Evolutionary conservation across 179 eudicot species (phyloP).

Genomic region (Actinidia polygama): DNA sequence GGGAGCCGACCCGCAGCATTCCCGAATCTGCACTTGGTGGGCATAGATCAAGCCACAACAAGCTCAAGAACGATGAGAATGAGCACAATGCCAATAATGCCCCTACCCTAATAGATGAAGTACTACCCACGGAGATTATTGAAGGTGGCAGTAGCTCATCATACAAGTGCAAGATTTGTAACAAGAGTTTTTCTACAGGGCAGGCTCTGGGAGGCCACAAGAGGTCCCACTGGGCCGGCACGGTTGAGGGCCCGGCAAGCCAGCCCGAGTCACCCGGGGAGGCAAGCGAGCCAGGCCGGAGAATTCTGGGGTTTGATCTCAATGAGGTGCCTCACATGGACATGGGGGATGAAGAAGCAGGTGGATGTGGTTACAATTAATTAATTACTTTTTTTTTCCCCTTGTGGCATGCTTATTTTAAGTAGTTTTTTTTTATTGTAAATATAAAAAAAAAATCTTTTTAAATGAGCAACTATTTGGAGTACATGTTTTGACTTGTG

Average conservation of each 20-base stretch:
- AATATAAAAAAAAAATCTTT: no score
- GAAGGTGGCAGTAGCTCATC: background rate
- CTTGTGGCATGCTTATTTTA: no score
- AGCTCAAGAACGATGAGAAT: background rate
- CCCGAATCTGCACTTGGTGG: no score
- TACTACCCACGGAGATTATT: background rate
- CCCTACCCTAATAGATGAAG: background rate
- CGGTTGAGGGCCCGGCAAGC: slow-evolving; percentile 1
- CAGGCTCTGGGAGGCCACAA: slow-evolving; percentile 47
- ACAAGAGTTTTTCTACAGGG: slow-evolving; percentile 32
- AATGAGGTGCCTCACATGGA: slow-evolving; percentile 16
- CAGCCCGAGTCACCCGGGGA: slow-evolving; percentile 22
- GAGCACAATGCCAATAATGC: background rate
- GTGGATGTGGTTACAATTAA: background rate
- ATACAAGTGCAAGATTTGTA: slow-evolving; percentile 35
- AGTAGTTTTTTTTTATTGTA: no score
- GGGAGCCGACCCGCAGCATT: no score
- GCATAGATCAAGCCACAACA: slow-evolving; percentile 15
- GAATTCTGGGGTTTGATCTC: slow-evolving; percentile 18
- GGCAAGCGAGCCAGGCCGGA: slow-evolving; percentile 13
- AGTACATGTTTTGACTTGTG: no score
- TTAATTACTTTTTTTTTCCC: no score
- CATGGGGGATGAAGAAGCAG: background rate
- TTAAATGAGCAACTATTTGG: no score
- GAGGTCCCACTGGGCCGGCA: slow-evolving; percentile 36